Conservation (phyloP, 495 filamentous ascomycete genomes). For the Talaromyces proteolyticus region DNA sequence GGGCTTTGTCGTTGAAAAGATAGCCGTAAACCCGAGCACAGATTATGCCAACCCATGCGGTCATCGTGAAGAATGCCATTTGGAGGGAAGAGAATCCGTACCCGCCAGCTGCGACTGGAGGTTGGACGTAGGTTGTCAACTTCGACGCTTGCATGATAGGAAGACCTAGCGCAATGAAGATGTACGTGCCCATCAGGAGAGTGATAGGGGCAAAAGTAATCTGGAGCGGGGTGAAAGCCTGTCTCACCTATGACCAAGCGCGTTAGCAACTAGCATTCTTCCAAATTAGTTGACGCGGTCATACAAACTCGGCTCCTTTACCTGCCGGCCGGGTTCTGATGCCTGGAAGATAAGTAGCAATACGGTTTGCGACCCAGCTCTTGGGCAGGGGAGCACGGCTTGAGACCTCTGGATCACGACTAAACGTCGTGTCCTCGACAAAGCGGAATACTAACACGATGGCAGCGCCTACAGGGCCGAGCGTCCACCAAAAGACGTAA, state of each 20-base stretch:
- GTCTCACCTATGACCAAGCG: slow-evolving; percentile 14
- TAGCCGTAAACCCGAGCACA: slow-evolving; percentile 28
- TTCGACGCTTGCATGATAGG: slow-evolving; percentile 29
- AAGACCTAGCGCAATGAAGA: slow-evolving; percentile 39
- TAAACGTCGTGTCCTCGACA: slow-evolving; percentile 39
- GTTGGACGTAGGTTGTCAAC: slow-evolving; percentile 29
- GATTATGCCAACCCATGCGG: slow-evolving; percentile 32
- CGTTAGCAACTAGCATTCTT: slow-evolving; percentile 1
- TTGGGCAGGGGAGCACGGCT: slow-evolving; percentile 15
- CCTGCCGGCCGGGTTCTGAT: slow-evolving; percentile 23
- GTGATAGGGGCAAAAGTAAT: slow-evolving; percentile 38
- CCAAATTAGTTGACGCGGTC: not conserved
- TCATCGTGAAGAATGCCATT: slow-evolving; percentile 35
- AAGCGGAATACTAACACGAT: slow-evolving; percentile 37
- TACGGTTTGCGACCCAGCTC: slow-evolving; percentile 26
- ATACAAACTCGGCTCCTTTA: slow-evolving; percentile 19
- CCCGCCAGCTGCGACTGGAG: slow-evolving; percentile 32
- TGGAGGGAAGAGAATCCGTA: slow-evolving; percentile 43
- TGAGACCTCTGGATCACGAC: slow-evolving; percentile 12
- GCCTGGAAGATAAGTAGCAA: slow-evolving; percentile 41
- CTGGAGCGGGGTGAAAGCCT: slow-evolving; percentile 28
- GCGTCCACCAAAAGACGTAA: slow-evolving; percentile 46
- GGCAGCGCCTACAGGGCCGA: slow-evolving; percentile 31
- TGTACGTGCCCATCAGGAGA: slow-evolving; percentile 35
- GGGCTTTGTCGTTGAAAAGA: slow-evolving; percentile 33